phyloP scores from a whole-genome alignment of 768 basidiomycete species.

The Pholiota microspora region DNA sequence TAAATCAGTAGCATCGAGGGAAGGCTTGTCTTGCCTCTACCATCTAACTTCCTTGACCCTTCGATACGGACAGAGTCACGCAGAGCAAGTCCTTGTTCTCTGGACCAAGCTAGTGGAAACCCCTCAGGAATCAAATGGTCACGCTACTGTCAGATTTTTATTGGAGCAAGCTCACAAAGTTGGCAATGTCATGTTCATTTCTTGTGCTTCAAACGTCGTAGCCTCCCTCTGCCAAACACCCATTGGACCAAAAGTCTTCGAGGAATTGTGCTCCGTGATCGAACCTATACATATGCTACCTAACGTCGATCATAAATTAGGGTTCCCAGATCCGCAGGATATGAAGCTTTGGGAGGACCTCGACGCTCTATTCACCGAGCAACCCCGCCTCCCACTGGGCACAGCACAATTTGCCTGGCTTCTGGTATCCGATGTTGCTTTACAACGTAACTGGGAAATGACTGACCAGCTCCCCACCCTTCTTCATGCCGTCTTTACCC shows the following conservation, averaged over 20 bases:
- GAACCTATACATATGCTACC: constrained; percentile 85
- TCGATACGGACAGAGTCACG: constrained; percentile 67
- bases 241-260: constrained; percentile 70
- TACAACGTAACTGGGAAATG: constrained; percentile 77
- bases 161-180: constrained; percentile 87
- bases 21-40: constrained; percentile 67
- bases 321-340: constrained; percentile 60
- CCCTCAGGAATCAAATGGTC: constrained; percentile 70
- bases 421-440: constrained; percentile 73
- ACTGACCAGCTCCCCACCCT: constrained; percentile 67
- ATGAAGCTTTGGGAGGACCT: constrained; percentile 80
- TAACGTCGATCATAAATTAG: constrained; percentile 68
- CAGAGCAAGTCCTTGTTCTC: constrained; percentile 77
- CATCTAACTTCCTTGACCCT: constrained; percentile 83
- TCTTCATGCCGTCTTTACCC: constrained; percentile 77
- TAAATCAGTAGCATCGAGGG: constrained; percentile 49
- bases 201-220: constrained; percentile 77
- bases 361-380: constrained; percentile 70
- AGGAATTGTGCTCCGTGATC: constrained; percentile 82
- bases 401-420: constrained; percentile 88
- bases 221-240: constrained; percentile 80
- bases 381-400: constrained; percentile 68
- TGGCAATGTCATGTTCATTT: constrained; percentile 73
- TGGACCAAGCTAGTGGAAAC: constrained; percentile 79
- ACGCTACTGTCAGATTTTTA: constrained; percentile 77